Conservation (phyloP, 2,329 filamentous ascomycete species). For the Epichloe aotearoae region DNA sequence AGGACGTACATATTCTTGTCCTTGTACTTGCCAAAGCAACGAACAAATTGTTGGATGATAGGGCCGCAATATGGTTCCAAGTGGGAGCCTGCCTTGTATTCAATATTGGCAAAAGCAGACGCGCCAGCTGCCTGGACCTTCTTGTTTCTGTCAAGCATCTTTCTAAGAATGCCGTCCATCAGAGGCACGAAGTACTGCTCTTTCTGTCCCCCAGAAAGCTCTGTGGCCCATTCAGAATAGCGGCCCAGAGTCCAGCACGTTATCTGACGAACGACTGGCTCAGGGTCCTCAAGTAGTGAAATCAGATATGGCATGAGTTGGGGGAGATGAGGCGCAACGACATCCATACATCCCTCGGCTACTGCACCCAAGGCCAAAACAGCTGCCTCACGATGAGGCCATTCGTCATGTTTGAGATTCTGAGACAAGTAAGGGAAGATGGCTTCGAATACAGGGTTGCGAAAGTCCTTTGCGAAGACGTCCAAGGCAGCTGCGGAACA, state of each 20-base stretch:
- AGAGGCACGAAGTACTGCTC: constrained; percentile 80
- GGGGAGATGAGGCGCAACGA: constrained; percentile 79
- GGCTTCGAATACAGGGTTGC: constrained; percentile 73
- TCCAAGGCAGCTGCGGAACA: constrained; percentile 93
- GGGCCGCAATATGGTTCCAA: constrained; percentile 77
- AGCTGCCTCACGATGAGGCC: constrained; percentile 86
- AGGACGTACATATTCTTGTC: constrained; percentile 98
- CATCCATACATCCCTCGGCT: constrained; percentile 84
- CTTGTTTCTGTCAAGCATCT: constrained; percentile 97
- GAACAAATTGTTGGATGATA: constrained; percentile 84
- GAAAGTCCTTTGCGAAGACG: constrained; percentile 84
- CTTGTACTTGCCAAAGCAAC: constrained; percentile 91
- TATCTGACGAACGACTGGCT: constrained; percentile 89
- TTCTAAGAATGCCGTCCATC: constrained; percentile 88
- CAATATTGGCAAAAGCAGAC: constrained; percentile 88
- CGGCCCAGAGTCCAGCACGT: constrained; percentile 95
- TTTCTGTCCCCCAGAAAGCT: constrained; percentile 54
- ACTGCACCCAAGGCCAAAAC: constrained; percentile 91
- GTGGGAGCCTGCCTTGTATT: constrained; percentile 77
- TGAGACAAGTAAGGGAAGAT: constrained; percentile 87
- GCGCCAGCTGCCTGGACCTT: constrained; percentile 94
- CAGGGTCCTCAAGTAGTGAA: constrained; percentile 66
- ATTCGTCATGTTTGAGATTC: constrained; percentile 77
- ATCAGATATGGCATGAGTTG: constrained; percentile 86
- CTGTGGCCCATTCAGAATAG: constrained; percentile 85